Conservation (phyloP, 106 monocot genomes). For the Dactylorhiza incarnata region DNA sequence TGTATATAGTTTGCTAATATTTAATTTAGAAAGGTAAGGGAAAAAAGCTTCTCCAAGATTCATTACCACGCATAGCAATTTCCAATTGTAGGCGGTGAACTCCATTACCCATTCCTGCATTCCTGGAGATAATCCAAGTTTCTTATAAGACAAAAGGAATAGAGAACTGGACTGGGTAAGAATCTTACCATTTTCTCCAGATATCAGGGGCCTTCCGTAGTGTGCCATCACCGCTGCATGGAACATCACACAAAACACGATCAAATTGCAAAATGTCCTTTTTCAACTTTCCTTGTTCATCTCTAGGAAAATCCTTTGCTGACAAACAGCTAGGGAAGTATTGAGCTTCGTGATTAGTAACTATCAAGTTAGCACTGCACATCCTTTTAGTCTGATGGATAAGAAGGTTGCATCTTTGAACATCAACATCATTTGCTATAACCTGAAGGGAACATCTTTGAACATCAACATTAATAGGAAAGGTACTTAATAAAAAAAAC, state of each 20-base stretch:
- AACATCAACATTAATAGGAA: neutral
- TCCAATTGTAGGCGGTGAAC: conserved; percentile 91
- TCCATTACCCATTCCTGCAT: conserved; percentile 94
- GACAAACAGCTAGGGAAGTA: conserved; percentile 67
- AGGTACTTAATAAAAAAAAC: neutral
- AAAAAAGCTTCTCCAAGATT: neutral
- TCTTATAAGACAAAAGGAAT: conserved; percentile 11
- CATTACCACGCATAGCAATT: conserved; percentile 88
- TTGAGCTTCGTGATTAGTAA: conserved; percentile 98
- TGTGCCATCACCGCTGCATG: conserved; percentile 98
- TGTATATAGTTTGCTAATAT: neutral
- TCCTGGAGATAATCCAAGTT: conserved; percentile 40
- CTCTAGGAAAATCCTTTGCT: conserved; percentile 17
- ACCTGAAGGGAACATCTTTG: conserved; percentile 32
- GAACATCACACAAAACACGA: conserved; percentile 97
- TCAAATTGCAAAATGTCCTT: conserved; percentile 56
- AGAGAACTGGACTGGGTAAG: neutral
- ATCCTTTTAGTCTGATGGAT: conserved; percentile 99
- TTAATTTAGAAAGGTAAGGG: neutral
- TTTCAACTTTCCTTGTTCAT: conserved; percentile 16
- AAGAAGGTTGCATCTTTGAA: conserved; percentile 97
- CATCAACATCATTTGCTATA: conserved; percentile 98
- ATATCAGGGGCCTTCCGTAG: conserved; percentile 98
- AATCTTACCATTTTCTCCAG: conserved; percentile 91
- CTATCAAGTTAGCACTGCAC: conserved; percentile 90